These are phyloP conservation scores for Pseudozyma hubeiensis DNA, from an alignment of 1,284 basidiomycete species.

Conservation along the genomic window DNA sequence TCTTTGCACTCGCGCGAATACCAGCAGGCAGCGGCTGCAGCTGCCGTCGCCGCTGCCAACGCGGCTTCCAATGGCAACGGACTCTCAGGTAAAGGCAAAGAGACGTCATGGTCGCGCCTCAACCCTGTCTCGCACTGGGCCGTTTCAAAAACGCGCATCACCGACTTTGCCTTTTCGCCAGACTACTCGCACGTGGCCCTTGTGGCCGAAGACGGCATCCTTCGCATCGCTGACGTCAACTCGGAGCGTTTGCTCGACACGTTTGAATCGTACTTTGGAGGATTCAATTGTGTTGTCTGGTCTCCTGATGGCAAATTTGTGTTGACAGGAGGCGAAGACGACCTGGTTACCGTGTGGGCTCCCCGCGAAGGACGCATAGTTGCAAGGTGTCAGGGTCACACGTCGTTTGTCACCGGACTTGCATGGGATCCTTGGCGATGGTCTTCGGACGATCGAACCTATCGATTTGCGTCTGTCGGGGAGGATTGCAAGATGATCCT, in stretches of 20 bases:
- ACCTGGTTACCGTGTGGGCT: conserved; percentile 78
- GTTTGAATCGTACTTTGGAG: conserved; percentile 65
- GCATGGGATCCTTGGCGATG: conserved; percentile 82
- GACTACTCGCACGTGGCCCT: conserved; percentile 57
- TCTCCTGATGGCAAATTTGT: conserved; percentile 94
- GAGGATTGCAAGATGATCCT: conserved; percentile 64
- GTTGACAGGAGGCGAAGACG: conserved; percentile 89
- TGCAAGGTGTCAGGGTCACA: conserved; percentile 96
- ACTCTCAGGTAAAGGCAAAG: conserved; percentile 49
- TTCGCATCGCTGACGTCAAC: conserved; percentile 60
- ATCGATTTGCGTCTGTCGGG: conserved; percentile 63
- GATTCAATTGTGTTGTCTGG: conserved; percentile 86
- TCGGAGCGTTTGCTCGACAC: conserved; percentile 55
- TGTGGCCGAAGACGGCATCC: conserved; percentile 57
- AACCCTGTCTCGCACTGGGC: conserved; percentile 65
- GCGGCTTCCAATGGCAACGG: conserved; percentile 34
- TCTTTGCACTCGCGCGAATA: conserved; percentile 32
- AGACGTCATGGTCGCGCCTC: conserved; percentile 41
- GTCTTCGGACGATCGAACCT: conserved; percentile 72
- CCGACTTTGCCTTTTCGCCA: conserved; percentile 63
- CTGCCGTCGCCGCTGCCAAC: conserved; percentile 33
- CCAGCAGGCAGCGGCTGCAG: conserved; percentile 38
- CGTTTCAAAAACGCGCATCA: conserved; percentile 43
- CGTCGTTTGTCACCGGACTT: conserved; percentile 88
- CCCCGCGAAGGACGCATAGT: conserved; percentile 73